Evolutionary conservation across 2,329 filamentous ascomycete genomes (phyloP).

Genomic region (Rhynchosporium graminicola): DNA sequence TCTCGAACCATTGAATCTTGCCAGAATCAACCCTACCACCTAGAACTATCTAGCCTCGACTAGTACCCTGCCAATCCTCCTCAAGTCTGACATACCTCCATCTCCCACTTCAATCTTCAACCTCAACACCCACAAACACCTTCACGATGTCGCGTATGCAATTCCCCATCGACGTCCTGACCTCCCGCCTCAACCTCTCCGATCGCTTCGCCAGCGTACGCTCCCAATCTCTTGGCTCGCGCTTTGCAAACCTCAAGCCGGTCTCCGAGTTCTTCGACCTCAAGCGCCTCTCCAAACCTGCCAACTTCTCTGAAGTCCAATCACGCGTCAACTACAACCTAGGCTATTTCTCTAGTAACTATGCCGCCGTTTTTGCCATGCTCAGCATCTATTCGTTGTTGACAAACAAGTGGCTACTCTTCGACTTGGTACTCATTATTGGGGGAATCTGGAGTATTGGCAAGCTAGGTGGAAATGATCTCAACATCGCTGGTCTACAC

Average conservation of each 20-base stretch:
- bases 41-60: conserved; percentile 13
- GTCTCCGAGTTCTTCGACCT: conserved; percentile 93
- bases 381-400: conserved; percentile 93
- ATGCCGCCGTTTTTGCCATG: conserved; percentile 90
- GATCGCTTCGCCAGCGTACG: conserved; percentile 85
- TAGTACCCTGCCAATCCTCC: neutral
- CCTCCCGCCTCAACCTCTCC: conserved; percentile 82
- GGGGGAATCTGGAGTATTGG: conserved; percentile 89
- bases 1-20: conserved; percentile 8
- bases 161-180: conserved; percentile 89
- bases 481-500: conserved; percentile 79
- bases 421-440: conserved; percentile 86
- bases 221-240: conserved; percentile 72
- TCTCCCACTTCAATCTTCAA: conserved; percentile 8
- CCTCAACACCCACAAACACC: conserved; percentile 5
- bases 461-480: conserved; percentile 83
- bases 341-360: conserved; percentile 97
- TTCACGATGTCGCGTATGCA: conserved; percentile 78
- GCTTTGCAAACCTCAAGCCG: conserved; percentile 91
- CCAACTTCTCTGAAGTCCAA: conserved; percentile 87
- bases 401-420: conserved; percentile 82
- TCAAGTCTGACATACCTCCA: conserved; percentile 4
- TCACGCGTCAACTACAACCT: conserved; percentile 96
- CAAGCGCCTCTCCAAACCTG: conserved; percentile 92
- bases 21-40: conserved; percentile 15